Base-by-base conservation (phyloP, 1,284 basidiomycete species). In the Sparassis latifolia region DNA sequence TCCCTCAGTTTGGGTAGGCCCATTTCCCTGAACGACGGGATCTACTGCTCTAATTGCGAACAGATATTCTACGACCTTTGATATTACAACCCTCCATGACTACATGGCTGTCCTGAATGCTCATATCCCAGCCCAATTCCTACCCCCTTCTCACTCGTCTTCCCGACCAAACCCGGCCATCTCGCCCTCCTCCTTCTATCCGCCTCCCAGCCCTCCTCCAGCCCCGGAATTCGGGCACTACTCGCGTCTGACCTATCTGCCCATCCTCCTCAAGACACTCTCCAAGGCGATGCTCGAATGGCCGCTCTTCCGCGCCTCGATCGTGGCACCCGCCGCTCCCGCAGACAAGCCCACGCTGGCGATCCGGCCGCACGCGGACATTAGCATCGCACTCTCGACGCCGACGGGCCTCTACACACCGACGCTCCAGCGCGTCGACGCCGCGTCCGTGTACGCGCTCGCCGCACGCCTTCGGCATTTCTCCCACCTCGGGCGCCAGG, bases 321-420 rank as follows among this genome's bases (percentile, higher is more conserved):
- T 89, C 57, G 81, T 82, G 0, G 75, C 77, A 0, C 52, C 65
- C 0, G 48, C 66, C 10, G 27, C 51, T 1, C 40, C 55, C 1
- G 47, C 57, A 2, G 53, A 60, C 5, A 87, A 83, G 61, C 85
- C 87, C 0, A 78, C 78, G 0, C 68, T 89, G 2, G 84, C 80
- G 1, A 66, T 92, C 52, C 84, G 88, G 10, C 82, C 85, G 2
- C 72, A 77, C 41, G 74, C 85, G 9, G 87, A 91, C 67, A 84
- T 92, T 60, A 76, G 75, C 39, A 74, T 94, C 54, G 89, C 87
- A 0, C 74, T 93, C 4, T 85, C 84, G 20, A 92, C 91, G 1
- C 87, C 89, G 0, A 85, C 85, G 0, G 92, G 92, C 0, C 79
- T 97, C 10, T 89, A 95, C 62, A 93, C 92, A 0, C 94, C 94